Conservation (phyloP, 2,329 filamentous ascomycete species). For the Fusarium denticulatum region DNA sequence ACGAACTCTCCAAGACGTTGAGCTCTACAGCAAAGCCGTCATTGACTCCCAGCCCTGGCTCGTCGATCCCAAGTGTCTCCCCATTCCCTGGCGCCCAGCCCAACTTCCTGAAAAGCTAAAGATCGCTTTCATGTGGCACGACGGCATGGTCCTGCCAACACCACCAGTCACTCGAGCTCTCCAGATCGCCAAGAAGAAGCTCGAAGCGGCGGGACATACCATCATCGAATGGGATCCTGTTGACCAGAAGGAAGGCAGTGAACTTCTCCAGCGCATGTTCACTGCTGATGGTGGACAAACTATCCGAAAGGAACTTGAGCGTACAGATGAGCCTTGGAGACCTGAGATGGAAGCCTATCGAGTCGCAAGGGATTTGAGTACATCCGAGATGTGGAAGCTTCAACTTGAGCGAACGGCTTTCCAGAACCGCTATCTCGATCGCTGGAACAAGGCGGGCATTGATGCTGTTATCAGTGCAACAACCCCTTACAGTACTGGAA, state of each 20-base stretch:
- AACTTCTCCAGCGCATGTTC: conserved; percentile 58
- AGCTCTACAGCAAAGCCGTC: conserved; percentile 63
- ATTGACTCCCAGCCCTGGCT: conserved; percentile 65
- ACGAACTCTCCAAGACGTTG: conserved; percentile 63
- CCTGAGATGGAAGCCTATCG: conserved; percentile 51
- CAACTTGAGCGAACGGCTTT: conserved; percentile 57
- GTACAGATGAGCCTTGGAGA: conserved; percentile 55
- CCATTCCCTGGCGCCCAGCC: conserved; percentile 63
- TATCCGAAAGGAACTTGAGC: conserved; percentile 51
- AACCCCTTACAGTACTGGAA: conserved; percentile 55
- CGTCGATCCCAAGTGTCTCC: conserved; percentile 65
- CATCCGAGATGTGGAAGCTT: conserved; percentile 59
- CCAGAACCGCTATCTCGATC: conserved; percentile 58
- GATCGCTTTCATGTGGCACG: conserved; percentile 72
- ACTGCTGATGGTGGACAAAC: conserved; percentile 58
- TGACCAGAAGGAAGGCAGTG: conserved; percentile 52
- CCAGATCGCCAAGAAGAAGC: conserved; percentile 52
- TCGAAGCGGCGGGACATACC: conserved; percentile 59
- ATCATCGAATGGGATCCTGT: conserved; percentile 61
- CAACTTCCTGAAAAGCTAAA: conserved; percentile 55
- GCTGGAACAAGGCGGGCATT: conserved; percentile 59
- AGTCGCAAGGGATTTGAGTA: conserved; percentile 51
- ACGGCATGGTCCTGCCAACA: conserved; percentile 71
- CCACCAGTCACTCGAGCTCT: conserved; percentile 71
- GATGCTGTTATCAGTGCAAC: conserved; percentile 72